Conservation (phyloP, 345 rosid species). For the Fremontodendron californicum region DNA sequence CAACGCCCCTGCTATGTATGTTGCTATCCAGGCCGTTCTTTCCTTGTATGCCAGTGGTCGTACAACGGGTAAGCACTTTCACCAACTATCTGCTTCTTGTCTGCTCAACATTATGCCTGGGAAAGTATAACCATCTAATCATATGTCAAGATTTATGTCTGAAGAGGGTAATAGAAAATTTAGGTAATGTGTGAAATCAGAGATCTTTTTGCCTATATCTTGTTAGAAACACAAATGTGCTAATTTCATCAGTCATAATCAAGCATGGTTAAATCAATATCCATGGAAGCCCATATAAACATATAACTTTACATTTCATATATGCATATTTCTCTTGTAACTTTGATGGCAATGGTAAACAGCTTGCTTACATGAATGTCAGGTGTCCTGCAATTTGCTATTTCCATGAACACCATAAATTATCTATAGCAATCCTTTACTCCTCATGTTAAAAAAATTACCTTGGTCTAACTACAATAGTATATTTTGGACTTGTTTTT, state of each 20-base stretch:
- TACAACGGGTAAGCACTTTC: constrained; percentile 49
- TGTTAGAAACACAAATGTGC: background rate
- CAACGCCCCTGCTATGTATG: no score
- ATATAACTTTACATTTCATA: background rate
- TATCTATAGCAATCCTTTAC: background rate
- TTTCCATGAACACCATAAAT: background rate
- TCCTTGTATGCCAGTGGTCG: no score
- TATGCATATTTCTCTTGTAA: background rate
- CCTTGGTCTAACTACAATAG: background rate
- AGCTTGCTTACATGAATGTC: background rate
- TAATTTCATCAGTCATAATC: background rate
- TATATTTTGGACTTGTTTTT: background rate
- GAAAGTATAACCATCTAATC: background rate
- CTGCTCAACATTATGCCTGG: background rate
- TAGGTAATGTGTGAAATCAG: background rate
- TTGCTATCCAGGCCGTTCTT: no score
- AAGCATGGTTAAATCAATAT: background rate
- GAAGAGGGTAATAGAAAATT: background rate
- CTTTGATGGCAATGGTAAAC: background rate
- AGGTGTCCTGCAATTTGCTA: background rate
- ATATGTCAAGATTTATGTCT: no score
- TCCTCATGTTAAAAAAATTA: background rate
- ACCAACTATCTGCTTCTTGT: background rate
- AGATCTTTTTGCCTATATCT: background rate
- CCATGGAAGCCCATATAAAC: background rate